Conservation (phyloP, 768 basidiomycete genomes). For the Amanita phalloides region DNA sequence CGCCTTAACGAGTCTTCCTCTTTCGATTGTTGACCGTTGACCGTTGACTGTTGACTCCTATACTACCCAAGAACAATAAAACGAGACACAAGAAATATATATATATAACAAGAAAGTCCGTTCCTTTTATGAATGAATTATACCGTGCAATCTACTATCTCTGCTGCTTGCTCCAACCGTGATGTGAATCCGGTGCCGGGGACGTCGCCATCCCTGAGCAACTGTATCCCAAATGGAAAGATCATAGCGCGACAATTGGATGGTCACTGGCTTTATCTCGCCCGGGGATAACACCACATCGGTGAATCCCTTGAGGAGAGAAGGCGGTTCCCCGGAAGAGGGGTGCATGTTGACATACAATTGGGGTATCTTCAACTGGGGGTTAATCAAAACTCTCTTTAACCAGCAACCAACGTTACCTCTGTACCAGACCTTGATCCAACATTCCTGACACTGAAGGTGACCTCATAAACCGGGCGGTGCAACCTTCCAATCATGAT, state of each 20-base stretch:
- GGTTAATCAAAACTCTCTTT: neutral
- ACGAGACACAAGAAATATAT: neutral
- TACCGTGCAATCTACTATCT: constrained; percentile 41
- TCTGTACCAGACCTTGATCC: constrained; percentile 57
- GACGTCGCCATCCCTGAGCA: constrained; percentile 66
- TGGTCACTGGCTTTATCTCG: constrained; percentile 31
- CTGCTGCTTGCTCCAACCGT: constrained; percentile 63
- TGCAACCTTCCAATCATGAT: constrained; percentile 39
- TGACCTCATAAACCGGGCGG: constrained; percentile 48
- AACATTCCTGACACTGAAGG: constrained; percentile 57
- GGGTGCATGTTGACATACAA: constrained; percentile 62
- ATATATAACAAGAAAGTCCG: neutral
- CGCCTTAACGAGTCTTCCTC: neutral
- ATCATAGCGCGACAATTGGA: constrained; percentile 59
- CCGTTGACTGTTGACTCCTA: no score
- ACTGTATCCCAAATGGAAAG: constrained; percentile 69
- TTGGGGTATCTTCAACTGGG: constrained; percentile 47
- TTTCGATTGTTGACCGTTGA: neutral
- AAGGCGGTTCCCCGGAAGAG: constrained; percentile 59
- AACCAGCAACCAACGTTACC: constrained; percentile 18
- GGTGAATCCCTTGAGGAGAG: constrained; percentile 60
- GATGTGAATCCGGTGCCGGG: constrained; percentile 50
- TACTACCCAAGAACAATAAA: neutral
- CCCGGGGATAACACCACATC: constrained; percentile 41
- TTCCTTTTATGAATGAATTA: constrained; percentile 14